Percentiles rank a stretch among this genome's conserved stretches.
Evolutionary conservation across 176 grass and related monocot species (phyloP).

Genomic region (barley (Hordeum vulgare)): MorexV3_pseudomolecules_assembly NC_058519.1:627835961-627836460

Average conservation of each 20-base stretch:
- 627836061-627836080: neutral
- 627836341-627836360: constrained; percentile 64
- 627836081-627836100: neutral
- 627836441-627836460: neutral
- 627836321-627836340: constrained; percentile 93
- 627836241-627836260: constrained; percentile 71
- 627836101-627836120: constrained; percentile 55
- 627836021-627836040: neutral
- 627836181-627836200: neutral
- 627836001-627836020: neutral
- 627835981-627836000: constrained; percentile 91
- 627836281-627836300: constrained; percentile 68
- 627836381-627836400: neutral
- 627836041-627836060: neutral
- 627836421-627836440: neutral
- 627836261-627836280: constrained; percentile 75
- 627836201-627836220: neutral
- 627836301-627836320: constrained; percentile 64
- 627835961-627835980: constrained; percentile 56
- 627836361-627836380: constrained; percentile 70
- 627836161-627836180: constrained; percentile 11
- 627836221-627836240: constrained; percentile 11
- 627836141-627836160: constrained; percentile 65
- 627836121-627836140: constrained; percentile 79
- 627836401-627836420: neutral